These are phyloP conservation scores for Suhomyces sp. DNA, from an alignment of 805 yeast species.

Conservation along the genomic window DNA sequence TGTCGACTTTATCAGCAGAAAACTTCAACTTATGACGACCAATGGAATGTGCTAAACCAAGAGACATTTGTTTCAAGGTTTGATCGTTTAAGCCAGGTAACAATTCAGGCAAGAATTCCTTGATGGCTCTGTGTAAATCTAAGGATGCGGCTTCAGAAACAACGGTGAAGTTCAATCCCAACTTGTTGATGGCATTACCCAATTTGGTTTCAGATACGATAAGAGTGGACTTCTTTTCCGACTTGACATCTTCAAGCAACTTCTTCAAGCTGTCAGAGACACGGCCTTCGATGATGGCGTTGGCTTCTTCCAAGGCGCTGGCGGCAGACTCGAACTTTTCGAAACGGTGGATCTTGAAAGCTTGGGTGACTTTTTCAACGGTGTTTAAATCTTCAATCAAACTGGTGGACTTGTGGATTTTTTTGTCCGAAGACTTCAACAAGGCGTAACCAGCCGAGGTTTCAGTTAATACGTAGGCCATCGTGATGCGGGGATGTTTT, in stretches of 20 bases:
- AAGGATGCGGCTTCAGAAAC: conserved; percentile 93
- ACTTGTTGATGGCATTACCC: conserved; percentile 93
- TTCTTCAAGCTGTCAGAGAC: conserved; percentile 82
- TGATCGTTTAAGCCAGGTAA: conserved; percentile 88
- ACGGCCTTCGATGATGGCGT: conserved; percentile 87
- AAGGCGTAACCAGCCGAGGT: conserved; percentile 99
- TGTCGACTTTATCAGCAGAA: conserved; percentile 97
- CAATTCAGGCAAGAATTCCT: conserved; percentile 90
- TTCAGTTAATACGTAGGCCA: conserved; percentile 93
- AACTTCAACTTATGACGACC: conserved; percentile 98
- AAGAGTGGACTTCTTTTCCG: conserved; percentile 80
- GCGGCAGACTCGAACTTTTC: conserved; percentile 95
- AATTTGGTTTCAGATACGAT: conserved; percentile 94
- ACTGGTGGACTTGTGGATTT: conserved; percentile 81
- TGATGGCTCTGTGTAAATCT: conserved; percentile 92
- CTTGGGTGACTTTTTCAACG: conserved; percentile 82
- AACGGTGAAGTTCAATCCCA: conserved; percentile 83
- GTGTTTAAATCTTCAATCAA: conserved; percentile 75
- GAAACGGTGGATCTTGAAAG: conserved; percentile 92
- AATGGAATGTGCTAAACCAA: conserved; percentile 97
- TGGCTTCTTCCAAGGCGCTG: conserved; percentile 93
- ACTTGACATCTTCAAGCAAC: conserved; percentile 70
- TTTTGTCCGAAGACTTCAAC: conserved; percentile 95
- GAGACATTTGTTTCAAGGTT: conserved; percentile 89
- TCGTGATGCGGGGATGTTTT: conserved; percentile 21